Evolutionary conservation across 1,139 yeast species (phyloP).

Genomic region (Blastobotrys illinoisensis): DNA sequence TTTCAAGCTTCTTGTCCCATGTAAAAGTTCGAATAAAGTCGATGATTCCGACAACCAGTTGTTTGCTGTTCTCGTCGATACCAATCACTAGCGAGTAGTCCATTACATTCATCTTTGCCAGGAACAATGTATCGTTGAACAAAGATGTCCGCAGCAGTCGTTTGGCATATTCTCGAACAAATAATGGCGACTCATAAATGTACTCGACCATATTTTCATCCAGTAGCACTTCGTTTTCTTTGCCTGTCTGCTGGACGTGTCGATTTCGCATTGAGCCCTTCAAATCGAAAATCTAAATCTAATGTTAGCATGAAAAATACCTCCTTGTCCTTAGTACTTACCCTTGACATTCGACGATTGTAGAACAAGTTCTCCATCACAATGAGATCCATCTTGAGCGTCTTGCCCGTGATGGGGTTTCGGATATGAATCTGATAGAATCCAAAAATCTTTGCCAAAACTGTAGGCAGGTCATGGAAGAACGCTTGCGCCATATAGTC

Average conservation of each 20-base stretch:
- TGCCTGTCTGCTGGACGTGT: conserved; percentile 94
- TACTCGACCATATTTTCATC: conserved; percentile 99
- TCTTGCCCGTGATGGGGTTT: conserved; percentile 67
- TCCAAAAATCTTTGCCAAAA: conserved; percentile 90
- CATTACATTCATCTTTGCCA: conserved; percentile 98
- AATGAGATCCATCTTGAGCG: conserved; percentile 80
- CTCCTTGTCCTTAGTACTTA: no score
- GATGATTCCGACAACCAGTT: conserved; percentile 86
- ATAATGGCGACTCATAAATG: conserved; percentile 91
- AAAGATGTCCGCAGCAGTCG: conserved; percentile 77
- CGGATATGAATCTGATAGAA: conserved; percentile 89
- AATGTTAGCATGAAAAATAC: background rate
- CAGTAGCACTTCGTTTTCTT: conserved; percentile 85
- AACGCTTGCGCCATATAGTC: conserved; percentile 93
- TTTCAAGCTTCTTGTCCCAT: conserved; percentile 97
- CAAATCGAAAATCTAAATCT: conserved; percentile 66
- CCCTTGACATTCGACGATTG: conserved; percentile 68
- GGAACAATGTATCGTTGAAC: conserved; percentile 89
- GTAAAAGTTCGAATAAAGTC: conserved; percentile 91
- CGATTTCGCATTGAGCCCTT: conserved; percentile 98
- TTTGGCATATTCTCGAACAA: conserved; percentile 90
- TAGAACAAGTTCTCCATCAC: conserved; percentile 95
- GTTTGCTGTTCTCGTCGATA: conserved; percentile 63
- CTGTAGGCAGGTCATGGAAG: conserved; percentile 91
- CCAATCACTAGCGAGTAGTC: conserved; percentile 95